Percentiles rank a stretch among this genome's conserved stretches.
Conservation (phyloP, 1,284 basidiomycete species). For the Vanrija sp. region DNA sequence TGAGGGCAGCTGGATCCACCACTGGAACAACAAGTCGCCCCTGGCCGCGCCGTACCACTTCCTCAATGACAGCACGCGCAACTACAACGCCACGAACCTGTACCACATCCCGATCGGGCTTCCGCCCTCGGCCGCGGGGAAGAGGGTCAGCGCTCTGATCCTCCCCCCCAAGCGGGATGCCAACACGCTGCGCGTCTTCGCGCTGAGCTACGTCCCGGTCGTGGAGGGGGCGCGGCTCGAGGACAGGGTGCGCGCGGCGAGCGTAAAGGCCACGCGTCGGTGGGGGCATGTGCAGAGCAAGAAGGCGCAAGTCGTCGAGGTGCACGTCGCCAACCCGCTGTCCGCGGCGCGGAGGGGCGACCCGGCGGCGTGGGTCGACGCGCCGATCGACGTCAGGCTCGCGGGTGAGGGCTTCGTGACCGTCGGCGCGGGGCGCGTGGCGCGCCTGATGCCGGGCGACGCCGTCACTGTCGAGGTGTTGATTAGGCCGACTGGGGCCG, state of each 20-base stretch:
- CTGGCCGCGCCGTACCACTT: conserved; percentile 15
- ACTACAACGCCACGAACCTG: conserved; percentile 15
- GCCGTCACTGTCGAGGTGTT: conserved; percentile 13
- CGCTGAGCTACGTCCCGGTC: conserved; percentile 6
- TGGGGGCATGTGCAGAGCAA: conserved; percentile 7
- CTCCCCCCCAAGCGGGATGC: conserved; percentile 4
- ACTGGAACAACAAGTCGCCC: conserved; percentile 17
- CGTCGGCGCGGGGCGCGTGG: background rate
- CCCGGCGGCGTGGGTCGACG: conserved; percentile 3
- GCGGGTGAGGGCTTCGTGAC: conserved; percentile 1
- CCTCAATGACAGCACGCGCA: background rate
- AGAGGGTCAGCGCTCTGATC: background rate
- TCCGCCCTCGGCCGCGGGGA: background rate
- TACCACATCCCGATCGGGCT: conserved; percentile 12
- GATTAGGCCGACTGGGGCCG: background rate
- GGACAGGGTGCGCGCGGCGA: background rate
- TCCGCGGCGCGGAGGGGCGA: conserved; percentile 2
- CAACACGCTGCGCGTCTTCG: conserved; percentile 19
- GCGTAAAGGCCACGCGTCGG: conserved; percentile 9
- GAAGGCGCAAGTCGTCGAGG: conserved; percentile 14
- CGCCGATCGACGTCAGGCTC: background rate
- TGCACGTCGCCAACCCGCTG: conserved; percentile 8
- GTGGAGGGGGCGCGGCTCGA: background rate
- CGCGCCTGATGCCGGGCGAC: conserved; percentile 20
- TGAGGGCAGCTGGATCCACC: conserved; percentile 10